These are phyloP conservation scores for Exophiala oligosperma DNA, from an alignment of 2,329 filamentous ascomycete genomes.

Conservation along the genomic window DNA sequence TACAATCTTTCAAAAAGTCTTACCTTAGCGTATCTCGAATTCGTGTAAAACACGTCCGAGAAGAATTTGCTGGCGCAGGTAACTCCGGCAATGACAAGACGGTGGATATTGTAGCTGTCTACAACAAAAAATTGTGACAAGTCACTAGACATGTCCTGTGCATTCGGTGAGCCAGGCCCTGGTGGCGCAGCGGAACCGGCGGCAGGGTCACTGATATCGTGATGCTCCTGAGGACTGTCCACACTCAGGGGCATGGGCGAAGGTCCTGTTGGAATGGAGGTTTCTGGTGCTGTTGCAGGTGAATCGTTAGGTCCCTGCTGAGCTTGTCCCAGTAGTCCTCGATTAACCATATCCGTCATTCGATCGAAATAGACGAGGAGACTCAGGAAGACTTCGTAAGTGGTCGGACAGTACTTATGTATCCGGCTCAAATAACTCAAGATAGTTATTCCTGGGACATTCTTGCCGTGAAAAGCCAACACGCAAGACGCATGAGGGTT, in stretches of 20 bases:
- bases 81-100: slow-evolving; percentile 92
- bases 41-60: slow-evolving; percentile 97
- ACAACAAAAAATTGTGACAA: slow-evolving; percentile 80
- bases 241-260: slow-evolving; percentile 22
- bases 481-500: slow-evolving; percentile 70
- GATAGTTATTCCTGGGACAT: slow-evolving; percentile 95
- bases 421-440: slow-evolving; percentile 93
- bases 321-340: slow-evolving; percentile 68
- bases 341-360: slow-evolving; percentile 96
- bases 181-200: not conserved
- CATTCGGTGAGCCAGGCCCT: slow-evolving; percentile 3
- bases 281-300: slow-evolving; percentile 24
- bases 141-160: slow-evolving; percentile 11
- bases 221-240: slow-evolving; percentile 24
- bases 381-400: slow-evolving; percentile 96
- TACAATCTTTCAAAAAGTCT: slow-evolving; percentile 32
- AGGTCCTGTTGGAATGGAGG: slow-evolving; percentile 18
- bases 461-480: slow-evolving; percentile 95
- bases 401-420: slow-evolving; percentile 98
- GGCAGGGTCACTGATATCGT: slow-evolving; percentile 15
- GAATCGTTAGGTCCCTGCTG: slow-evolving; percentile 26
- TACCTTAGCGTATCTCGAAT: slow-evolving; percentile 98
- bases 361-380: slow-evolving; percentile 96
- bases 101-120: slow-evolving; percentile 98
- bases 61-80: slow-evolving; percentile 99